Conservation (phyloP, 495 filamentous ascomycete species). For the Neurospora tetrasperma region DNA sequence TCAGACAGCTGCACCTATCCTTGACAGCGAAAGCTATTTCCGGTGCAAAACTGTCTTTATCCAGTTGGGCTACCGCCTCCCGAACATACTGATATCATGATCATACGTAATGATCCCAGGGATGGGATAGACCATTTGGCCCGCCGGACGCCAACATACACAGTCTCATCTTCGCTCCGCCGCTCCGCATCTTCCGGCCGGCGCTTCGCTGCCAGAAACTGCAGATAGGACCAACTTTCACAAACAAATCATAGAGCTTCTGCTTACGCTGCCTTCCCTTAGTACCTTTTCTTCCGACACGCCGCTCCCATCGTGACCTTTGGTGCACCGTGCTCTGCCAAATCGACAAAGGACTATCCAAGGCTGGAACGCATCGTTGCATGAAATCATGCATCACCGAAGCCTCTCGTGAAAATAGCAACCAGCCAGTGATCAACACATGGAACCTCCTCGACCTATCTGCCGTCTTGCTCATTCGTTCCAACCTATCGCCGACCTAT, state of each 20-base stretch:
- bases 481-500: not conserved
- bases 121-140: not conserved
- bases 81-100: not conserved
- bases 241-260: not conserved
- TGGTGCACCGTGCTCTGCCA: not conserved
- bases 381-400: not conserved
- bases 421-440: constrained; percentile 1
- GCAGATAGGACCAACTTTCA: not conserved
- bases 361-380: not conserved
- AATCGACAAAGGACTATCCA: not conserved
- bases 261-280: not conserved
- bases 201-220: not conserved
- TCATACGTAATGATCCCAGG: not conserved
- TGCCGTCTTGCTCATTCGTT: not conserved
- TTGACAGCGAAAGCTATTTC: not conserved
- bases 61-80: not conserved
- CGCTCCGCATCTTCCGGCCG: not conserved
- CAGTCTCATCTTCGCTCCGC: not conserved
- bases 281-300: not conserved
- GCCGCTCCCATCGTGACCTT: not conserved
- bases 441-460: not conserved
- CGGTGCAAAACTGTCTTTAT: not conserved
- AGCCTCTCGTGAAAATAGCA: not conserved
- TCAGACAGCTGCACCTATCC: not conserved
- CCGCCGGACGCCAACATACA: not conserved